phyloP scores from a whole-genome alignment of 257 asterid genomes.

The Craterostigma plantagineum region DNA sequence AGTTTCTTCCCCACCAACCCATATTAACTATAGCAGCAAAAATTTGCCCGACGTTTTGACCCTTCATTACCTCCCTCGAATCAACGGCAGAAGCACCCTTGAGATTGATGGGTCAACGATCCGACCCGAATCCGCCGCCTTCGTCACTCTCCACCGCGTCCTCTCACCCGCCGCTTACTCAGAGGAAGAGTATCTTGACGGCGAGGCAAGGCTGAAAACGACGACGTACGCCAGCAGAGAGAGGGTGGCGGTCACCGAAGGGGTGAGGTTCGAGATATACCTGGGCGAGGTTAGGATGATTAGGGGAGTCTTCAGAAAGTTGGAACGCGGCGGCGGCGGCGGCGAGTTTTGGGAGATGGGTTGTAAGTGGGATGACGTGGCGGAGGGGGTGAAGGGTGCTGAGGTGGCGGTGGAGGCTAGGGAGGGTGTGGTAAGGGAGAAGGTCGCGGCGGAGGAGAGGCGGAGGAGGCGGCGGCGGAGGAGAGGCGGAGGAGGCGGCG shows the following conservation, averaged over 20 bases:
- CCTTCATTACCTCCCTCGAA: conserved; percentile 51
- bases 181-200: too few species aligned
- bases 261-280: conserved; percentile 44
- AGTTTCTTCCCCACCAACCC: conserved; percentile 4
- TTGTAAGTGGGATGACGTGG: conserved; percentile 21
- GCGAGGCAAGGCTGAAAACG: conserved; percentile 2
- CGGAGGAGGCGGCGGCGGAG: too few species aligned
- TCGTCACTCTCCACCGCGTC: conserved; percentile 49
- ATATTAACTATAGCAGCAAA: background rate
- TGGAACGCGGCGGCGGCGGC: conserved; percentile 14
- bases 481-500: conserved; percentile 6
- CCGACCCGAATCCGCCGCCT: conserved; percentile 43
- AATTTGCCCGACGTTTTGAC: conserved; percentile 27
- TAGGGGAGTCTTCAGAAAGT: conserved; percentile 41
- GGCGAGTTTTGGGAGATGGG: conserved; percentile 45
- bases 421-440: conserved; percentile 16
- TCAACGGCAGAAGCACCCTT: conserved; percentile 22
- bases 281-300: conserved; percentile 26
- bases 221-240: conserved; percentile 35
- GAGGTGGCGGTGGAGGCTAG: conserved; percentile 44
- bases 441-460: conserved; percentile 25
- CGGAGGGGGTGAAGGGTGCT: conserved; percentile 18
- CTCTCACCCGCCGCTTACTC: conserved; percentile 3
- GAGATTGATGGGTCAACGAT: conserved; percentile 35
- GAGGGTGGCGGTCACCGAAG: conserved; percentile 32